Evolutionary conservation across 352 stramenopile species (phyloP), one percentile per base, ranked within the genome.

Genomic region (Phytophthora multivora): DNA sequence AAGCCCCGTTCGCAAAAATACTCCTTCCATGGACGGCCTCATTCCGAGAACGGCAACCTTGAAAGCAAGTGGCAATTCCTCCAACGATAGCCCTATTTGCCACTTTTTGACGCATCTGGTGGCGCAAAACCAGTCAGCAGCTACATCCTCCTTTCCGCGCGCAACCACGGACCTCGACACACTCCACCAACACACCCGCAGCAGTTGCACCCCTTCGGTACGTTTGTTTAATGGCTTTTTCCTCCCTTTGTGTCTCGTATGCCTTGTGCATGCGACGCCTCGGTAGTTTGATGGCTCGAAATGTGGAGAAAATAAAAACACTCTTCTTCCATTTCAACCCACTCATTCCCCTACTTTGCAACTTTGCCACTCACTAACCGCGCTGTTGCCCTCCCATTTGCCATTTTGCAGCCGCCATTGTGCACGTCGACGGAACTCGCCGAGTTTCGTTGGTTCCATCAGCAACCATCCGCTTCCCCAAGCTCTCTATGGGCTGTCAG

Each of bases 401-500:
- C 55, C 33, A 23, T 46, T 47, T 47, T 30, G 26, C 43, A 51
- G 35, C 53, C 33, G 21, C 63, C 47, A 13, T 50, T 18, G 47
- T 31, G 64, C 59, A 65, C 58, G 57, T 63, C 54, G 38, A 41
- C 53, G 55, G 23, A 73, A 69, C 65, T 70, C 63, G 23, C 40
- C 43, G 62, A 69, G 56, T 62, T 72, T 63, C 53, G 63, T 33
- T 45, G 4, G 9, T 13, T 10, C n/a, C 30, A 45, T 3, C 51
- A 62, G 48, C 63, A 63, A 77, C 21, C 63, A 77, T 73, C 54
- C 63, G 63, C 43, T 71, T 77, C 26, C 53, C 68, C 42, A 73
- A 73, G 51, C 61, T 71, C 41, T 72, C 50, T 23, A 87, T 87
- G 75, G 77, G 77, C 70, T 87, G 77, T 52, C 72, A 83, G 75